Evolutionary conservation across 108 stramenopile genomes (phyloP).

Genomic region (Cyclotella baltica): DNA sequence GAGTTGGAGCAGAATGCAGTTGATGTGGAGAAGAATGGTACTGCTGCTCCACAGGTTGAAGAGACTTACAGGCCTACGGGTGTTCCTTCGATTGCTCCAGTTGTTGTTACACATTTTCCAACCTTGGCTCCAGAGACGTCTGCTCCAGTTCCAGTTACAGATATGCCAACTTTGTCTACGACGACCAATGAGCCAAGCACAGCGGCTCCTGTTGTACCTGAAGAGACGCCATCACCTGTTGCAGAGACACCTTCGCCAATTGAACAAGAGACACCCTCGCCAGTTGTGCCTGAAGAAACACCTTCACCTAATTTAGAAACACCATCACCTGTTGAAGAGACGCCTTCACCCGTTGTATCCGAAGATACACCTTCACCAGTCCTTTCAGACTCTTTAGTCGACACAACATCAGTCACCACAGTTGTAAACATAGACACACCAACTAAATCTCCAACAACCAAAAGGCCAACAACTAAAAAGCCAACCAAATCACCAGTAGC

Average conservation of each 20-base stretch:
- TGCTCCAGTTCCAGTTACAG: background rate
- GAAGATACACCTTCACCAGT: background rate
- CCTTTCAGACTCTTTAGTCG: too few relatives aligned
- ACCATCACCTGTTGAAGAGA: background rate
- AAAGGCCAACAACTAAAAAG: too few relatives aligned
- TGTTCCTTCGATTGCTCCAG: background rate
- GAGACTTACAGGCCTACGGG: background rate
- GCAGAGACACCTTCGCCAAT: background rate
- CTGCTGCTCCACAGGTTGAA: background rate
- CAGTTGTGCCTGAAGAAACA: background rate
- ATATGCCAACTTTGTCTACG: too few relatives aligned
- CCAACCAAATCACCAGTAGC: background rate
- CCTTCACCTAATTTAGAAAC: background rate
- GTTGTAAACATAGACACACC: too few relatives aligned
- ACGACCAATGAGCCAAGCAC: background rate
- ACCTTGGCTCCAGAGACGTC: background rate
- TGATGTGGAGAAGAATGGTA: background rate
- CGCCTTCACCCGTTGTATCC: background rate
- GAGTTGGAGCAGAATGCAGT: background rate
- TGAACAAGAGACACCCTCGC: background rate
- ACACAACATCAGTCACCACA: too few relatives aligned
- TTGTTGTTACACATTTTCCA: slow-evolving; percentile 2
- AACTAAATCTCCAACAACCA: background rate
- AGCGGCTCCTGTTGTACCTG: background rate
- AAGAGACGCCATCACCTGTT: background rate